Conservation (phyloP, 305 asterid genomes). For the Fraxinus dipetala region DNA sequence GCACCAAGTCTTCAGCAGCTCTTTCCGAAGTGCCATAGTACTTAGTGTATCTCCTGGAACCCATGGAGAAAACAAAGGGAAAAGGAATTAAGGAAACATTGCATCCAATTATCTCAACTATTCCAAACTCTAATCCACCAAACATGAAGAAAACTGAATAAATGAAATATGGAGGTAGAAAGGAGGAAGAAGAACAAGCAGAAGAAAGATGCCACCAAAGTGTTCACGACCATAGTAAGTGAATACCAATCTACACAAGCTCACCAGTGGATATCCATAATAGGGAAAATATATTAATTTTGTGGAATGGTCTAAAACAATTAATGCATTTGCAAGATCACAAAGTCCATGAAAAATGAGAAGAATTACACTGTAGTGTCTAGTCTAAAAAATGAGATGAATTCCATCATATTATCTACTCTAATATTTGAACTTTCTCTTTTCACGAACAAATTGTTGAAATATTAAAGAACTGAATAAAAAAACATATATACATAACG, state of each 20-base stretch:
- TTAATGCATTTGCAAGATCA: not conserved
- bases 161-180: slow-evolving; percentile 1
- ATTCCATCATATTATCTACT: not conserved
- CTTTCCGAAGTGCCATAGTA: slow-evolving; percentile 84
- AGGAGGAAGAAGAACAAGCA: not conserved
- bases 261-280: not conserved
- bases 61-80: slow-evolving; percentile 17
- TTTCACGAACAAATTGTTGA: not conserved
- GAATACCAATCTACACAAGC: not conserved
- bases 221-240: not conserved
- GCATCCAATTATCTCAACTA: not conserved
- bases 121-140: not conserved
- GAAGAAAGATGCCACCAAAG: not conserved
- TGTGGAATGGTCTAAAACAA: not conserved
- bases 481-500: not conserved
- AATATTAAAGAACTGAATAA: not conserved
- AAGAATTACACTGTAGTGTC: not conserved
- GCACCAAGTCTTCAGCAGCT: slow-evolving; percentile 89
- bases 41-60: slow-evolving; percentile 92
- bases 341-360: not conserved
- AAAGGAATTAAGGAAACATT: slow-evolving; percentile 18
- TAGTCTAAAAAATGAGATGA: not conserved
- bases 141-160: not conserved
- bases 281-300: not conserved
- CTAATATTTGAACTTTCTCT: not conserved